Percentiles rank a stretch among this genome's conserved stretches.
Conservation (phyloP, 2,329 filamentous ascomycete species). For the Penicillium italicum region DNA sequence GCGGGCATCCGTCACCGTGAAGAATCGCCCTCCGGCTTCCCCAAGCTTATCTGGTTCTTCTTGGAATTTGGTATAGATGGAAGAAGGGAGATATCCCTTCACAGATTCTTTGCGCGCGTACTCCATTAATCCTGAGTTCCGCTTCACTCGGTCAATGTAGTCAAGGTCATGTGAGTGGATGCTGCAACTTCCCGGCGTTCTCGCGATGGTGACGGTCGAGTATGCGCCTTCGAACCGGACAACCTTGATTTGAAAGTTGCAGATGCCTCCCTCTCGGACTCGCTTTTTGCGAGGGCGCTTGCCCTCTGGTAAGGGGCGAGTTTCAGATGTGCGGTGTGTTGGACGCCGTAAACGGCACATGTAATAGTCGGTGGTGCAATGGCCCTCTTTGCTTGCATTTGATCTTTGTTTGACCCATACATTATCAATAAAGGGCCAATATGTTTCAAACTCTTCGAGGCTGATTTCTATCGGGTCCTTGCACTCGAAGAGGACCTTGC, state of each 20-base stretch:
- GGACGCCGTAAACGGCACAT: slow-evolving; percentile 45
- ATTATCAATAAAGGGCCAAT: slow-evolving; percentile 50
- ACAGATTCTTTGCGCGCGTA: slow-evolving; percentile 44
- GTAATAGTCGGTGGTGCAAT: slow-evolving; percentile 46
- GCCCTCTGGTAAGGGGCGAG: slow-evolving; percentile 43
- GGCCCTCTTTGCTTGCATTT: slow-evolving; percentile 41
- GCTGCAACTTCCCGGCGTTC: slow-evolving; percentile 40
- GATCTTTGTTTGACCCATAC: slow-evolving; percentile 49
- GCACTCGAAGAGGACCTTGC: slow-evolving; percentile 45
- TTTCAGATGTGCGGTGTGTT: slow-evolving; percentile 40
- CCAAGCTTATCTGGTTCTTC: slow-evolving; percentile 44
- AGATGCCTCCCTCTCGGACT: slow-evolving; percentile 45
- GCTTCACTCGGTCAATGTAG: slow-evolving; percentile 47
- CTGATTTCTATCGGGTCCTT: slow-evolving; percentile 47
- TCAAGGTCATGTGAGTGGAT: slow-evolving; percentile 48
- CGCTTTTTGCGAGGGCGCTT: slow-evolving; percentile 46
- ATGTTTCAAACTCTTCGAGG: slow-evolving; percentile 45
- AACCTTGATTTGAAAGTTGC: slow-evolving; percentile 49
- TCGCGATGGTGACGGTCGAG: slow-evolving; percentile 43
- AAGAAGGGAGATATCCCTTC: slow-evolving; percentile 48
- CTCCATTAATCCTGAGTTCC: slow-evolving; percentile 49
- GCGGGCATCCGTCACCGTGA: slow-evolving; percentile 47
- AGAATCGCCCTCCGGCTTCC: slow-evolving; percentile 45
- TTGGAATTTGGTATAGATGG: slow-evolving; percentile 48
- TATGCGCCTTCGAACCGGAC: slow-evolving; percentile 44